Base-by-base conservation (phyloP, 352 stramenopile genomes). In the Phytophthora vignae region DNA sequence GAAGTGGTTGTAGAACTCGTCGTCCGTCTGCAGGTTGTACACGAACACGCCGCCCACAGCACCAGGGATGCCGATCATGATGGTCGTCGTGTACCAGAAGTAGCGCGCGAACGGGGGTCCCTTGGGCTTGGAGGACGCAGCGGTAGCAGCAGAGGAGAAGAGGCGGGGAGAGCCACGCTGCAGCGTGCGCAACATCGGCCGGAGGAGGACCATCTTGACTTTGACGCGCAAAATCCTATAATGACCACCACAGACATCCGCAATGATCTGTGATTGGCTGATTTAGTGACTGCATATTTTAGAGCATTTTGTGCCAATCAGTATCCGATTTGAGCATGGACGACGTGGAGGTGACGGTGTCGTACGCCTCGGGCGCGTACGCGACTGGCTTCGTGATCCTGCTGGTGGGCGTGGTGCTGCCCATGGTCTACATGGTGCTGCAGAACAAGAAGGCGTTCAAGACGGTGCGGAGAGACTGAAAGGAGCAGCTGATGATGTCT, bases 401-500 rank as follows among this genome's bases (percentile, higher is more conserved):
- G 62, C 42, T 89, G 46, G 69, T 77, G 14, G 89, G 87, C 40
- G 89, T 96, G 64, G 59, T 96, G 40, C 56, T 92, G 52, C 87
- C 87, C 4, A 91, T 96, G 78, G 67, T 90, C 4, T 96, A 96
- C 77, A 96, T 96, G 87, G 87, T 92, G 42, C 58, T 94, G 33
- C 89, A 96, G 72, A 96, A 96, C 76, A 91, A 90, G 74, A 96
- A 96, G 75, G 87, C 87, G 1, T 96, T 96, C 78, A 92, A 91
- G 75, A 82, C 84, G n/a, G 63, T 94, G 64, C 89, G 87, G 67
- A 64, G 85, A 66, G 85, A 93, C 71, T 93, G 63, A 80, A 17
- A 53, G 8, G 4, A 11, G 11, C 36, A 42, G 11, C 36, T 11
- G 5, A 42, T 42, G 11, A 17, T 11, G 36, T 42, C 10, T 52